Evolutionary conservation across 306 rosid species (phyloP), one percentile per base, ranked within the genome.

Genomic region (Ormosia emarginata): DNA sequence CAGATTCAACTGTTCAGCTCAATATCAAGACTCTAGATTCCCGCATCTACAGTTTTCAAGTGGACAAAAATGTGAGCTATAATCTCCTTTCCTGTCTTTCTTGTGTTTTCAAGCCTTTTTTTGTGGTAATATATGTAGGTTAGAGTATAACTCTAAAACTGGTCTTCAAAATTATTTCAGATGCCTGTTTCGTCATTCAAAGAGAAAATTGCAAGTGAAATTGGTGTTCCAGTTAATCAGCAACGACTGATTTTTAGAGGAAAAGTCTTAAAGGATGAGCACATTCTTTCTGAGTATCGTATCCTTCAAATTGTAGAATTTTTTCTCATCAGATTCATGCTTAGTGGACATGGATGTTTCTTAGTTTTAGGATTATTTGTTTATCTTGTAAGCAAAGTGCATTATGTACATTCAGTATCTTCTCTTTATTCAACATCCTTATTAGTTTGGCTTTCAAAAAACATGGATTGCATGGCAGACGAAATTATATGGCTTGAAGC

Each of bases 201-300:
- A 89, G 94, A 96, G 86, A 91, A 92, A 89, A 90, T 96, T 82
- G 97, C 97, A 2, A 76, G 82, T 85, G 93, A 93, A 86, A 76
- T 55, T 52, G 97, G 98, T 66, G 81, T 96, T 47, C 99, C 99
- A 34, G 94, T 90, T 77, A 85, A 68, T 86, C 97, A 84, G 89
- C 99, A 96, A 75, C 94, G 99, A 8, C 86, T 96, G 69, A 96
- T 96, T 37, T 96, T 96, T 85, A 91, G 99, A 88, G 99, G 99
- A 79, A 96, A 86, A 83, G 99, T 96, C 74, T 88, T 96, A 70
- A 96, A 93, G 88, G 99, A 96, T 79, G 94, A 91, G 24, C 92
- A 91, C 67, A 74, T 72, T 57, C 98, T 96, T 73, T 91, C 97
- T 36, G 94, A 93, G 40, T 96, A 96, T 82, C 90, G 98, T 96